Evolutionary conservation across 257 asterid species (phyloP).

Genomic region (Gentiana dahurica): DNA sequence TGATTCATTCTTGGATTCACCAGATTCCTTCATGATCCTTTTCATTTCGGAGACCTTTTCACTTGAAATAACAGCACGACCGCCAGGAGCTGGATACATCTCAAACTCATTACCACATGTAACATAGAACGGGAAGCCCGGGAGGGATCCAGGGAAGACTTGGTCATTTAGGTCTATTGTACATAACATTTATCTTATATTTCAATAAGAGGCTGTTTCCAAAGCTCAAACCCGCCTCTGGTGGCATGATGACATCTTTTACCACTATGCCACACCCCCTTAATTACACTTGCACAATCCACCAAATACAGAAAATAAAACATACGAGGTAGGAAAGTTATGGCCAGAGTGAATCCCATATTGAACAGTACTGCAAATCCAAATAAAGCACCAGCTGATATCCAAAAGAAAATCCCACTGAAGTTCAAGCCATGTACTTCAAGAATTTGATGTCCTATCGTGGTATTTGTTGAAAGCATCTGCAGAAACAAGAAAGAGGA

Average conservation of each 20-base stretch:
- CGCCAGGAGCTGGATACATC: constrained; percentile 43
- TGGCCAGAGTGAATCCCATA: constrained; percentile 37
- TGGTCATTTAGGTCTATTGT: no score
- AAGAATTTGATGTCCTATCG: constrained; percentile 42
- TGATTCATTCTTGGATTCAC: no score
- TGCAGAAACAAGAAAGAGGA: constrained; percentile 1
- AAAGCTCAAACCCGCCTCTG: no score
- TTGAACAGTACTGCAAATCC: constrained; percentile 44
- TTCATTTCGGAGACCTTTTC: constrained; percentile 30
- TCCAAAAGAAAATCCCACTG: constrained; percentile 35
- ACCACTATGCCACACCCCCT: no score
- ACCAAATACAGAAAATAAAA: constrained; percentile 6
- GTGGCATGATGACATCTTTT: no score
- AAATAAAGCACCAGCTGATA: constrained; percentile 41
- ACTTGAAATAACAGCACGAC: constrained; percentile 50
- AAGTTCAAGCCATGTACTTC: constrained; percentile 42
- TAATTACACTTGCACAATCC: neutral
- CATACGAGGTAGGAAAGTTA: constrained; percentile 42
- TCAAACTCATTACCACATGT: constrained; percentile 3
- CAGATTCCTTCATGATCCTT: constrained; percentile 5
- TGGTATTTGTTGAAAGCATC: constrained; percentile 25
- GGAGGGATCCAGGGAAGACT: no score
- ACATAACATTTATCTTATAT: no score
- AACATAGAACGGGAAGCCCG: neutral
- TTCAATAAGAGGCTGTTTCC: no score